phyloP scores from a whole-genome alignment of 192 early-diverging fungal species.

The Rhizophagus clarus region DNA sequence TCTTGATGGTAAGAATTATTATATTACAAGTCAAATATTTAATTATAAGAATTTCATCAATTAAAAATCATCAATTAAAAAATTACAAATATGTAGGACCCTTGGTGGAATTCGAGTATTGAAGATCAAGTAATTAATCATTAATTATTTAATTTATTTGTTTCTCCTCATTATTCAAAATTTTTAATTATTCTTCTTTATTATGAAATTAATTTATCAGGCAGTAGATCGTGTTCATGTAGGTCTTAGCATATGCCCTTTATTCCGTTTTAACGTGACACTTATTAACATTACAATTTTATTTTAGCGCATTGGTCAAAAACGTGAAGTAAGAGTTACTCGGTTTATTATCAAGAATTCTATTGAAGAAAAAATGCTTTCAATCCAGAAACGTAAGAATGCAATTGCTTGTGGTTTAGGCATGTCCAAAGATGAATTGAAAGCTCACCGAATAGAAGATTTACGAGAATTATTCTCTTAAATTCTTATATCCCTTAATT shows the following conservation, averaged over 20 bases:
- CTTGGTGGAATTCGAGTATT: conserved; percentile 79
- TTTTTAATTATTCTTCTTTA: neutral
- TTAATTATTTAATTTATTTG: neutral
- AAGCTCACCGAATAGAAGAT: conserved; percentile 48
- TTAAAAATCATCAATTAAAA: too few relatives aligned
- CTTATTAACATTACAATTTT: neutral
- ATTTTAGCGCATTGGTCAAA: conserved; percentile 67
- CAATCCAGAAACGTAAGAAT: conserved; percentile 79
- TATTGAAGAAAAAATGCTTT: conserved; percentile 87
- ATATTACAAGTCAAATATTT: too few relatives aligned
- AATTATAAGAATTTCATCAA: too few relatives aligned
- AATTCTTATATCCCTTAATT: neutral
- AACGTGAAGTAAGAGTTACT: conserved; percentile 60
- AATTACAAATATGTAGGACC: too few relatives aligned
- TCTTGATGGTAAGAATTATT: conserved; percentile 61
- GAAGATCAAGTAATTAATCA: conserved; percentile 40
- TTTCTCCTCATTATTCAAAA: neutral
- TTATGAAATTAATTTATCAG: conserved; percentile 44
- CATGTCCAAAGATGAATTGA: conserved; percentile 48
- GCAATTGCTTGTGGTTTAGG: conserved; percentile 53
- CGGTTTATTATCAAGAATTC: conserved; percentile 69
- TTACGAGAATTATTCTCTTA: conserved; percentile 52
- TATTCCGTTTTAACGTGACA: neutral
- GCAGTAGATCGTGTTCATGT: conserved; percentile 79
- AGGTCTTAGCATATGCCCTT: neutral